Base-by-base conservation (phyloP, 2,329 filamentous ascomycete species). In the Aspergillus versicolor region DNA sequence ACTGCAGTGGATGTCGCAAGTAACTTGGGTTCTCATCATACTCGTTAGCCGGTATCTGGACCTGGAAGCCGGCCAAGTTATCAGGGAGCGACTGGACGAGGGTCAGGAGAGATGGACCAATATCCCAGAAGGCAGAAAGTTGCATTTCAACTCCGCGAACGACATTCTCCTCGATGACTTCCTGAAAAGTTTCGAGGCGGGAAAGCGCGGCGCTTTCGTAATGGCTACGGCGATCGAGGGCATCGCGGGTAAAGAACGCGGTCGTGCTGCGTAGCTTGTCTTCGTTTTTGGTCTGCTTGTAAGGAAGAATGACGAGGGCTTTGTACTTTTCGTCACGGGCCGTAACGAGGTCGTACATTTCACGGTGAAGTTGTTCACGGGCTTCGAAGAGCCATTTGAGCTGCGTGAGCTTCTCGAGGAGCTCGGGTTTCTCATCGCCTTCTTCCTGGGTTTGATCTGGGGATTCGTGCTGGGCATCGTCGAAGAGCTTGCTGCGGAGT, bases 301-400 rank as follows among this genome's bases (percentile, higher is more conserved):
- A 97, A 0, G 93, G 92, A 4, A 87, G 84, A 7, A 95, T 77
- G 7, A 97, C 89, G 65, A 97, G 88, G 54, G 89, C 86, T 63
- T 89, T 87, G 73, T 96, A 97, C 34, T 91, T 88, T 57, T 92
- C 84, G 67, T 96, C 94, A 51, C 92, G 89, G 70, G 92, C 90
- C 19, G 87, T 88, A 34, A 96, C 84, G 11, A 97, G 78, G 65
- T 95, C 90, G 69, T 91, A 96, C 52, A 93, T 84, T 66, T 91
- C 89, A 43, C 90, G 87, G 75, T 97, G 88, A 8, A 97, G 81
- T 46, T 84, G 82, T 75, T 99, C 94, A n/a, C 92, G 87, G 1
- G 90, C 89, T 72, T 99, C 94, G 66, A 97, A 97, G 8, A 97
- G 86, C 92, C 94, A 97, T 69, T 97, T 99, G 13, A 97, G 81